A percentile compares a stretch with the other conserved stretches of the same genome.
Conservation (phyloP, 331 rosid genomes). For the Malus hybrid region DNA sequence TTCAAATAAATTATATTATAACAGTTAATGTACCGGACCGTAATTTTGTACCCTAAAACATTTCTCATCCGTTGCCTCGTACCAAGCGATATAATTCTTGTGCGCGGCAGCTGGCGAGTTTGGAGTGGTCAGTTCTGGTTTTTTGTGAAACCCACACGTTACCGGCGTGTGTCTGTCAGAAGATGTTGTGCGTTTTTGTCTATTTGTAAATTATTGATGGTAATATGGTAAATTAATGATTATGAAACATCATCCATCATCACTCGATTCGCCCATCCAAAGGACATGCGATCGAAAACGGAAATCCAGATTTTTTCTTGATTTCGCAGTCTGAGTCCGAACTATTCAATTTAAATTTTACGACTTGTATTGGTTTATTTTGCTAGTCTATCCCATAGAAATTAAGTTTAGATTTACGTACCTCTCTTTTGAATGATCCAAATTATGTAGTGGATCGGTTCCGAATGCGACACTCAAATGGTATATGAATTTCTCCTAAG, state of each 20-base stretch:
- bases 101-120: not conserved
- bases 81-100: not conserved
- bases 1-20: accelerated
- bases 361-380: no score
- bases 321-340: no score
- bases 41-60: accelerated
- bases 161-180: not conserved
- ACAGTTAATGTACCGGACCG: no score
- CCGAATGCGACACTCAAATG: accelerated
- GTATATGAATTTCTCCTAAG: no score
- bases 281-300: no score
- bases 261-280: not conserved
- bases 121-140: not conserved
- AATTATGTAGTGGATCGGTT: no score
- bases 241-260: not conserved
- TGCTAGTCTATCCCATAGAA: accelerated
- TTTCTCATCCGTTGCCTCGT: no score
- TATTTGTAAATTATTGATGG: no score
- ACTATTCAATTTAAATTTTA: no score
- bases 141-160: no score
- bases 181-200: not conserved
- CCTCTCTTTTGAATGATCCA: no score
- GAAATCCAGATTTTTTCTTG: no score
- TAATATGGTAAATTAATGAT: not conserved
- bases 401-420: accelerated